Conservation (phyloP, 768 basidiomycete species). For the Sarcodon sp. region DNA sequence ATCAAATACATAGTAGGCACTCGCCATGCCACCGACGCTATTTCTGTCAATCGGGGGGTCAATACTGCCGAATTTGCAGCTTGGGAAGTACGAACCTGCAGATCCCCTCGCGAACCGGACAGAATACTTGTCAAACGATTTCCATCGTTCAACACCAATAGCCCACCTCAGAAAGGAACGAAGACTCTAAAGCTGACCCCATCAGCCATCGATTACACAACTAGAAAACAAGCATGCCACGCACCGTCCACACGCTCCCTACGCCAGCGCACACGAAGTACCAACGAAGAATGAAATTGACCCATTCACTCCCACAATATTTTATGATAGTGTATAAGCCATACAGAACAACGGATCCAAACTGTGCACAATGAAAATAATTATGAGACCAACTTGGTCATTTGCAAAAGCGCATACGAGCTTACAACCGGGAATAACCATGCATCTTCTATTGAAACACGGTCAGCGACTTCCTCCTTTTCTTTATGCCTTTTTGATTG, state of each 20-base stretch:
- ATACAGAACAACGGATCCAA: conserved; percentile 59
- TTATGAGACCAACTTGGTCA: neutral
- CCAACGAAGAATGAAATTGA: conserved; percentile 70
- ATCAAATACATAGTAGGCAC: conserved; percentile 44
- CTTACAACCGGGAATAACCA: conserved; percentile 69
- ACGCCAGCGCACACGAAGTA: conserved; percentile 60
- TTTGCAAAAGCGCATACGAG: conserved; percentile 4
- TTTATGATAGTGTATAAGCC: conserved; percentile 60
- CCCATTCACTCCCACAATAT: conserved; percentile 69
- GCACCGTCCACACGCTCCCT: conserved; percentile 59
- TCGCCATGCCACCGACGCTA: conserved; percentile 31
- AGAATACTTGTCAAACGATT: conserved; percentile 32
- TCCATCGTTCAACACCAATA: conserved; percentile 44
- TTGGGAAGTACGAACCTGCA: conserved; percentile 4
- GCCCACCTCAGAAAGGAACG: conserved; percentile 35
- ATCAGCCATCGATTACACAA: too few species aligned
- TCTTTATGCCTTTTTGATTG: conserved; percentile 23
- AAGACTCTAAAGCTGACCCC: conserved; percentile 24
- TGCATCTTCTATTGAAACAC: conserved; percentile 55
- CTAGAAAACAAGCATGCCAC: conserved; percentile 4
- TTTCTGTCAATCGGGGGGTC: conserved; percentile 15
- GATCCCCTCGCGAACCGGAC: conserved; percentile 27
- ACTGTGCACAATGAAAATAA: conserved; percentile 19
- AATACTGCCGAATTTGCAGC: conserved; percentile 11
- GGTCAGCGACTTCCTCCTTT: conserved; percentile 45